These are phyloP conservation scores for Phytophthora citrophthora DNA, from an alignment of 352 stramenopile genomes.

Conservation along the genomic window DNA sequence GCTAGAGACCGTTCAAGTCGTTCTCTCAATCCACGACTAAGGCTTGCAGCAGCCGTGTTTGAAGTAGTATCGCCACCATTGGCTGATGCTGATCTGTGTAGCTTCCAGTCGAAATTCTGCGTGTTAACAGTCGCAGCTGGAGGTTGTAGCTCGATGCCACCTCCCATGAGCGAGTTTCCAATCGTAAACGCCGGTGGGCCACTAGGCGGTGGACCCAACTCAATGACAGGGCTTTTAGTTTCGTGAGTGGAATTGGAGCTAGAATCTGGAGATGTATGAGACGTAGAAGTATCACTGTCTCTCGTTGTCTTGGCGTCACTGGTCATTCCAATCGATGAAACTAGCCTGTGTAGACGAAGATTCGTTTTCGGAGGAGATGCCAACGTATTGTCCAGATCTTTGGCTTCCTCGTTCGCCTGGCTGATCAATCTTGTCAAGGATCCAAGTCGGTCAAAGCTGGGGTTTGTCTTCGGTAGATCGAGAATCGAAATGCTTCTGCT, in stretches of 20 bases:
- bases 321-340: constrained; percentile 17
- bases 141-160: constrained; percentile 80
- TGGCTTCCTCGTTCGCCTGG: constrained; percentile 17
- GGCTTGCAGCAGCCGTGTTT: not conserved
- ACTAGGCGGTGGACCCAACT: constrained; percentile 68
- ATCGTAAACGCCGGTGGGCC: constrained; percentile 67
- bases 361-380: constrained; percentile 12
- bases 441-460: constrained; percentile 15
- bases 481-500: constrained; percentile 24
- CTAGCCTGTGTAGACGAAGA: constrained; percentile 18
- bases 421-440: constrained; percentile 25
- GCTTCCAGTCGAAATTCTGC: constrained; percentile 84
- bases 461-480: constrained; percentile 8
- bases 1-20: constrained; percentile 12
- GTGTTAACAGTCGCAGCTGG: constrained; percentile 78
- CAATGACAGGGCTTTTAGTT: constrained; percentile 18
- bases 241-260: constrained; percentile 19
- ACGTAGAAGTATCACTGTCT: not conserved
- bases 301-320: constrained; percentile 14
- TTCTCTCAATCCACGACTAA: constrained; percentile 19
- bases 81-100: constrained; percentile 33
- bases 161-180: constrained; percentile 85
- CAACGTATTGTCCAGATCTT: constrained; percentile 9
- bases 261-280: not conserved
- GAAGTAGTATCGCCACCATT: constrained; percentile 7